Base-by-base conservation (phyloP, 352 stramenopile genomes). In the Phytophthora tubulina region DNA sequence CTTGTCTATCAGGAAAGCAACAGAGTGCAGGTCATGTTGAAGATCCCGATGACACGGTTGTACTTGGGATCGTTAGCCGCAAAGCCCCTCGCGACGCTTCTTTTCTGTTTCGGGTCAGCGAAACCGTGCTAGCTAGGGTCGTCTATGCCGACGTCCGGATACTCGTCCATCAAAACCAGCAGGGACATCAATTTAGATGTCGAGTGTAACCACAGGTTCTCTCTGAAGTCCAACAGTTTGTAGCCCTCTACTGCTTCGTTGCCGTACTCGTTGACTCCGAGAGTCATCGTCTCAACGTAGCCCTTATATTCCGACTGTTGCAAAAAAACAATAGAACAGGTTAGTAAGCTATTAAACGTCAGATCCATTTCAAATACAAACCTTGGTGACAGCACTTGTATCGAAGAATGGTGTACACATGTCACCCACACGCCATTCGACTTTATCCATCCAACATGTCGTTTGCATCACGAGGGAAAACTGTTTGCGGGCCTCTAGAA, bases 71-170 rank as follows among this genome's bases (percentile, higher is more conserved):
- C 32, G 1, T 5, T 30, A 39, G 50, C 62, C 2, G 42, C 51
- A 27, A 35, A 57, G 11, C 50, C 32, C 15, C 4, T 36, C 4
- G 51, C 62, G 1, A 51, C 32, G 14, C 54, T 6, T 8, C 31
- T 44, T 38, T 62, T 66, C 21, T 57, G n/a, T 14, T 6, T 50
- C 27, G 67, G 4, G 0, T 3, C 35, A 3, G 33, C 36, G 17
- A 72, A 61, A 27, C 38, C 55, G 33, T 72, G 64, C 21, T 72
- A 66, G 17, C 35, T 60, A n/a, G 56, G 55, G 13, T 55, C 42
- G 3, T 63, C 42, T 6, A 67, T 41, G 5, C 55, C 56, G 4
- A 67, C 50, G n/a, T n/a, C 13, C 3, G 21, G 14, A 17, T 67
- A 63, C 8, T 36, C 17, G 1, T 62, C 14, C n/a, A 10, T 45